phyloP scores from a whole-genome alignment of 73 alveolate genomes.

The Blepharisma japonicum region DNA sequence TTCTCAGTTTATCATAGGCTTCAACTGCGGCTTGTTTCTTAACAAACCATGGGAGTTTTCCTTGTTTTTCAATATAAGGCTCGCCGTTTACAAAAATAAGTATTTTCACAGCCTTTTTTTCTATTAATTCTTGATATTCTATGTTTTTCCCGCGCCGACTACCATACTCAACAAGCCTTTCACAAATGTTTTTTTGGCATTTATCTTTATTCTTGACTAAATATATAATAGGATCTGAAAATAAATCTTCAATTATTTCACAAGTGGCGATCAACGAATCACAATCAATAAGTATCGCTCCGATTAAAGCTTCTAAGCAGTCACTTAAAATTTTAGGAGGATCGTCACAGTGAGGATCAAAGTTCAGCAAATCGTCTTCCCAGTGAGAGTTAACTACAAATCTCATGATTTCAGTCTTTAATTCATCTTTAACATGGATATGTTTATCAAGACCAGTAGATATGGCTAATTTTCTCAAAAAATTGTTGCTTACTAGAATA shows the following conservation, averaged over 20 bases:
- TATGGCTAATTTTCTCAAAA: neutral
- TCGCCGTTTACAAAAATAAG: no score
- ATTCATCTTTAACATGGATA: neutral
- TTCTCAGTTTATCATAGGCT: no score
- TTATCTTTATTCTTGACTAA: neutral
- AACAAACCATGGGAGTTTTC: no score
- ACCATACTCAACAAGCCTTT: neutral
- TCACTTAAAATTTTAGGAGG: constrained; percentile 16
- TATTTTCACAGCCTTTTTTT: no score
- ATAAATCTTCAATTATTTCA: neutral
- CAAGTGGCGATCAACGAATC: neutral
- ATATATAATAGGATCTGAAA: neutral
- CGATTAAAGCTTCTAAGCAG: neutral
- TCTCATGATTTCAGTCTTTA: neutral
- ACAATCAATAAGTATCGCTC: neutral
- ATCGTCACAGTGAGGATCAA: neutral
- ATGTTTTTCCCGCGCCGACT: neutral
- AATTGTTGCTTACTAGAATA: constrained; percentile 3
- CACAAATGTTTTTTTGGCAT: neutral
- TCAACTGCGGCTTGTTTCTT: no score
- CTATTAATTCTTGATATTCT: neutral
- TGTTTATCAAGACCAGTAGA: neutral
- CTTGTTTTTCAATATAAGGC: no score
- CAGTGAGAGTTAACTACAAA: neutral
- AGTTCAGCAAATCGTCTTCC: constrained; percentile 2